These are phyloP conservation scores for Sporodiniella umbellata DNA, from an alignment of 371 early-diverging fungal species.

Conservation along the genomic window DNA sequence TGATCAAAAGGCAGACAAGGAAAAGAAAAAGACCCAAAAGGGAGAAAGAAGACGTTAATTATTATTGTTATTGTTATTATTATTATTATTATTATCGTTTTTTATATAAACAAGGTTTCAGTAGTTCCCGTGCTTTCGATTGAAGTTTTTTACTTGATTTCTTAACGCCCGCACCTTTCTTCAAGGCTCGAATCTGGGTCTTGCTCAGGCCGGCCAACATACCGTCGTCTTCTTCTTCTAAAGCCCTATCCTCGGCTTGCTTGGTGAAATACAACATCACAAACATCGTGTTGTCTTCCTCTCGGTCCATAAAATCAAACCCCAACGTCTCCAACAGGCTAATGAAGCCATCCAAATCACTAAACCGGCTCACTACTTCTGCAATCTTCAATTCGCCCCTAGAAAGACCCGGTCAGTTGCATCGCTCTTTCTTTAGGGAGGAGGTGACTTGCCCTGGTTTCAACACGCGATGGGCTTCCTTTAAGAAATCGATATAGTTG, in stretches of 20 bases:
- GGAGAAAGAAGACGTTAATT: conserved; percentile 41
- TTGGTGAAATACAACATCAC: conserved; percentile 83
- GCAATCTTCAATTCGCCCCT: conserved; percentile 92
- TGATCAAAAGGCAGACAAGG: conserved; percentile 36
- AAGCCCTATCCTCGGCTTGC: conserved; percentile 13
- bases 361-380: conserved; percentile 90
- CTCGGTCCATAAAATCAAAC: conserved; percentile 68
- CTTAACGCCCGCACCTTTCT: conserved; percentile 43
- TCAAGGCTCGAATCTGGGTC: conserved; percentile 42
- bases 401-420: conserved; percentile 3
- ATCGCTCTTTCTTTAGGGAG: background rate
- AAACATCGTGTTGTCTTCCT: conserved; percentile 89
- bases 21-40: conserved; percentile 52
- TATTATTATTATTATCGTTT: conserved; percentile 63
- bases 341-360: conserved; percentile 78
- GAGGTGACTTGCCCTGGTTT: conserved; percentile 71
- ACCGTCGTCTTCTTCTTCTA: conserved; percentile 32
- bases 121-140: conserved; percentile 45
- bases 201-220: conserved; percentile 41
- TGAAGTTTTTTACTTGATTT: conserved; percentile 19
- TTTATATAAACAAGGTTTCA: conserved; percentile 93
- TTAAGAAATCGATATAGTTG: conserved; percentile 87
- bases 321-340: conserved; percentile 65
- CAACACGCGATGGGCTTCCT: conserved; percentile 90
- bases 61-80: background rate